Conservation (phyloP, 2,329 filamentous ascomycete genomes). For the Aspergillus felis region DNA sequence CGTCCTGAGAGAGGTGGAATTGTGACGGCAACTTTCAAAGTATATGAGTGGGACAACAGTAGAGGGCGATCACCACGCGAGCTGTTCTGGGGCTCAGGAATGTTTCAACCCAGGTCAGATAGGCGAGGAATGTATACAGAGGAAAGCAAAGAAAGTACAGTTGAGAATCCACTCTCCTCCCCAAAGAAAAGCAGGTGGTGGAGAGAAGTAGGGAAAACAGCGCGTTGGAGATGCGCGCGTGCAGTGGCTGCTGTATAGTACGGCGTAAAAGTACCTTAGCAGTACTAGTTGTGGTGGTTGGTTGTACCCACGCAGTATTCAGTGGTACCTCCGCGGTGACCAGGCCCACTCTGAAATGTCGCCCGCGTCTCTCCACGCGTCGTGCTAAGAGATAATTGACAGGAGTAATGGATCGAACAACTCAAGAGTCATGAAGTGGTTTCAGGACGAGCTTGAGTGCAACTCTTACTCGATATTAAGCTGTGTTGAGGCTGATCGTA, state of each 20-base stretch:
- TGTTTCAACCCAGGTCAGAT: not conserved
- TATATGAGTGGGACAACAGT: not conserved
- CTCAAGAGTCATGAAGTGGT: not conserved
- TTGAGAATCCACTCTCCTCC: not conserved
- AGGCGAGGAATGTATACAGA: not conserved
- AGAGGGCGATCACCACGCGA: not conserved
- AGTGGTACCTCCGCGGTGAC: not conserved
- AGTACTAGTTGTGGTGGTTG: not conserved
- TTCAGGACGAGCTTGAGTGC: no score
- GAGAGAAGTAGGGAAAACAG: not conserved
- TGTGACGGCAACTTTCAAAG: not conserved
- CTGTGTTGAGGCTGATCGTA: not conserved
- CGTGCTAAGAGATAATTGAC: not conserved
- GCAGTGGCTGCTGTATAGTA: not conserved
- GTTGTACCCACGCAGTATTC: not conserved
- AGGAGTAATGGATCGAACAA: not conserved
- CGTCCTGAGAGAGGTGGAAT: not conserved
- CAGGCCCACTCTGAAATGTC: not conserved
- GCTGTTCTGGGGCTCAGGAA: not conserved
- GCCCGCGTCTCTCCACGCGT: not conserved
- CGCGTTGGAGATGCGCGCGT: not conserved
- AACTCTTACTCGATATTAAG: not conserved
- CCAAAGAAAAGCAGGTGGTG: not conserved
- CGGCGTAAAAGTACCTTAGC: not conserved
- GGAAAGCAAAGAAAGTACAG: not conserved